phyloP scores from a whole-genome alignment of 2,329 filamentous ascomycete genomes.

The Rhinocladiella mackenziei region DNA sequence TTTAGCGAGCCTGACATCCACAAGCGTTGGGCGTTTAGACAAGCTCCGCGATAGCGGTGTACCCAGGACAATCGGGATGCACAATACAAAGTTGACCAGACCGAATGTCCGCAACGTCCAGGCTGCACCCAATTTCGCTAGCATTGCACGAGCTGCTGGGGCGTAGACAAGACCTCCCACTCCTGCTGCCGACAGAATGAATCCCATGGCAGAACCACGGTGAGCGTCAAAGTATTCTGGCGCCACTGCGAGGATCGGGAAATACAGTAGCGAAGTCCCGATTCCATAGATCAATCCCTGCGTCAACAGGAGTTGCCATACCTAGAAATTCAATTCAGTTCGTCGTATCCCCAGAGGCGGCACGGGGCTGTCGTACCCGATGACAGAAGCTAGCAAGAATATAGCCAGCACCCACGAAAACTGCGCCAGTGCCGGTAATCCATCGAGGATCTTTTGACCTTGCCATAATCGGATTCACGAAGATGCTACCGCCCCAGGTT shows the following conservation, averaged over 20 bases:
- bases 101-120: constrained; percentile 34
- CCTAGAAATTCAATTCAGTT: too few species aligned
- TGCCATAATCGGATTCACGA: constrained; percentile 48
- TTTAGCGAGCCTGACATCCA: constrained; percentile 36
- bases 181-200: constrained; percentile 56
- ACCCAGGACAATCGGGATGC: constrained; percentile 34
- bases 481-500: constrained; percentile 50
- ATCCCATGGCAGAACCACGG: constrained; percentile 57
- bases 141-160: constrained; percentile 33
- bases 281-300: constrained; percentile 60
- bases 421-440: constrained; percentile 43
- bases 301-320: constrained; percentile 59
- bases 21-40: constrained; percentile 32
- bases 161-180: constrained; percentile 57
- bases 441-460: constrained; percentile 39
- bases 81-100: constrained; percentile 31
- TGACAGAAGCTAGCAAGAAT: constrained; percentile 39
- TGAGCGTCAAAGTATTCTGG: constrained; percentile 61
- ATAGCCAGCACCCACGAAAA: constrained; percentile 43
- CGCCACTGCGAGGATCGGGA: constrained; percentile 52
- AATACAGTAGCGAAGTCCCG: constrained; percentile 60
- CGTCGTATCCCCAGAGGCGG: too few species aligned
- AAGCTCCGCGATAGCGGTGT: constrained; percentile 23
- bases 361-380: constrained; percentile 30
- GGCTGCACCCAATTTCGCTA: constrained; percentile 36